Conservation (phyloP, 495 filamentous ascomycete species). For the Paragyromitra xinjiangensis region DNA sequence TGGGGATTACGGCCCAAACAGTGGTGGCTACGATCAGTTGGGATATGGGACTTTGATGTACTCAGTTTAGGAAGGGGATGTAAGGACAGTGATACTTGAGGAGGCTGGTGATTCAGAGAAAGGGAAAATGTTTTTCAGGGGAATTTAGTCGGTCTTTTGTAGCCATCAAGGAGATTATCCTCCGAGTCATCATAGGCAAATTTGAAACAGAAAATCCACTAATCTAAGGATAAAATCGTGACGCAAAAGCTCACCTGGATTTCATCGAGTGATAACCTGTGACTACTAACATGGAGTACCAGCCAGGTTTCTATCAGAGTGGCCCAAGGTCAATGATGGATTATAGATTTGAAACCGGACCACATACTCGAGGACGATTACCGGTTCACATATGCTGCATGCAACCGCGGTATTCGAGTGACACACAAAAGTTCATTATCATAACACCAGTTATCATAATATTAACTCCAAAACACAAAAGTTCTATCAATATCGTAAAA, state of each 20-base stretch:
- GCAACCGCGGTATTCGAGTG: no score
- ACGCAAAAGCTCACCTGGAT: background rate
- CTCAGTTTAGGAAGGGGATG: background rate
- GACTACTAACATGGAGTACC: background rate
- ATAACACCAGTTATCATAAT: background rate
- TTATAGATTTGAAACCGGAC: background rate
- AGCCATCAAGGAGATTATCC: background rate
- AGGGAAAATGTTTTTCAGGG: background rate
- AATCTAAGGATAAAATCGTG: background rate
- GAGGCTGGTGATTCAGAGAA: background rate
- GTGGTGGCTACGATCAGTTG: slow-evolving; percentile 59
- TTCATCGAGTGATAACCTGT: background rate
- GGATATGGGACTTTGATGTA: slow-evolving; percentile 60
- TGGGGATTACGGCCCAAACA: slow-evolving; percentile 58
- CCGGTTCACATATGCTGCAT: background rate
- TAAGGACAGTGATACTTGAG: background rate
- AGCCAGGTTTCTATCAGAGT: background rate
- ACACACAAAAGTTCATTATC: background rate
- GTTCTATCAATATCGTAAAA: background rate
- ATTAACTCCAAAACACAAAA: background rate
- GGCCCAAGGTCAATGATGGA: background rate
- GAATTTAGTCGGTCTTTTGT: background rate
- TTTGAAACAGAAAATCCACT: background rate
- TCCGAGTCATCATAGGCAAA: background rate
- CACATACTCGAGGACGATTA: background rate